Conservation (phyloP, 2,329 filamentous ascomycete genomes). For the Beauveria pseudobassiana region DNA sequence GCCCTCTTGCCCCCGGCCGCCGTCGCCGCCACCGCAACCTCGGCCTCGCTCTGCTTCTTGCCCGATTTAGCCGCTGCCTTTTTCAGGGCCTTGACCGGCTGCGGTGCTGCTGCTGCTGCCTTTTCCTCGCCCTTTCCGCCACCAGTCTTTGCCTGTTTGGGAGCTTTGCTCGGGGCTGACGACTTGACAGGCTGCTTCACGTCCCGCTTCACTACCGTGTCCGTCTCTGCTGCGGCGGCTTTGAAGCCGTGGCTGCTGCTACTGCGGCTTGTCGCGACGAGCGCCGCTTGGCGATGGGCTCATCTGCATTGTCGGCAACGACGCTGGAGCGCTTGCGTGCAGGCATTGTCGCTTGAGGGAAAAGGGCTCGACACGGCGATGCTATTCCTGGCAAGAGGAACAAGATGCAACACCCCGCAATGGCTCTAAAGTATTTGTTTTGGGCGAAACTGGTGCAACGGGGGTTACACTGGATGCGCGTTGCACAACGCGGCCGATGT, state of each 20-base stretch:
- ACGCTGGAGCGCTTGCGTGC: constrained; percentile 15
- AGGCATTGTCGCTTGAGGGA: constrained; percentile 13
- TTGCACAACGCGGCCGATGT: neutral
- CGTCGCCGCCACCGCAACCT: neutral
- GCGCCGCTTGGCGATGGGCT: constrained; percentile 20
- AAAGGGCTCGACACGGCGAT: neutral
- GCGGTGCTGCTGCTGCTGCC: neutral
- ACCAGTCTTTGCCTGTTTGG: neutral
- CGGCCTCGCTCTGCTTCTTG: neutral
- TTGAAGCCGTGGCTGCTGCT: constrained; percentile 7
- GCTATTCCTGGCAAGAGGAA: neutral
- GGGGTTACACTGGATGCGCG: neutral
- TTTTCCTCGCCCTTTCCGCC: neutral
- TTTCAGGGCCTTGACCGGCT: neutral
- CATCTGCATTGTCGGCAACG: constrained; percentile 11
- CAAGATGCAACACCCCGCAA: neutral
- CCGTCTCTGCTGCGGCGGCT: neutral
- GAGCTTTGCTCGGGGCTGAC: neutral
- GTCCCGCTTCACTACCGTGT: neutral
- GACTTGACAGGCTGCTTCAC: neutral
- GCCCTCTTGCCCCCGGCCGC: neutral
- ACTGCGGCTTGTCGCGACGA: constrained; percentile 20
- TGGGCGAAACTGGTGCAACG: neutral
- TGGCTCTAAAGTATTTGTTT: too few species aligned
- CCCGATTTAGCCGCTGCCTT: neutral